Evolutionary conservation across 164 flowering plant species (phyloP), one percentile per base, ranked within the genome.

Genomic region (Platanus orientalis): DNA sequence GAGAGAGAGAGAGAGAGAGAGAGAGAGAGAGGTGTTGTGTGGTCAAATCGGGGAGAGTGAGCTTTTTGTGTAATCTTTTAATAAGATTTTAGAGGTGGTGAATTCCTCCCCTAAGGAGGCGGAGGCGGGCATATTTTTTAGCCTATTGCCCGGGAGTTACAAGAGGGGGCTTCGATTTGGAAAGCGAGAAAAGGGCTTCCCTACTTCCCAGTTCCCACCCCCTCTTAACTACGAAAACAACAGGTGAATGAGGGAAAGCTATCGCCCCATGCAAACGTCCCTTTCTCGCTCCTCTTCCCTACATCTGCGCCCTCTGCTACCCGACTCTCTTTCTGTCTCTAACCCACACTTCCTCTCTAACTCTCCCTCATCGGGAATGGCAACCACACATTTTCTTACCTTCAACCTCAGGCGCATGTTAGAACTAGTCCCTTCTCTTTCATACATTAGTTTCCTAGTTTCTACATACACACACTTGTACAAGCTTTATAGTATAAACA

Each of bases 241-340:
- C 84, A 61, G 76, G 74, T 80, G 84, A 80, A 74, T 70, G 80
- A 69, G 78, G 60, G 75, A 78, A 78, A 78, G 80, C 81, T 64
- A 68, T 61, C 67, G 42, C 57, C 63, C 82, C 89, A 84, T 80
- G 86, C 85, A 84, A 71, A 79, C 82, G 89, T 82, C 89, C 81
- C 75, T 81, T 80, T 83, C 89, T 64, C 19, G 19, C 77, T 70
- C 70, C 80, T 69, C 77, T 73, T 81, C 74, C 84, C 85, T 84
- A 81, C 82, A 72, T 78, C 83, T 82, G 84, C 85, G 82, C 85
- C 82, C 75, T 60, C 75, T 72, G 68, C 69, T 61, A 51, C 63
- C 20, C 13, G 14, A 16, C 58, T 34, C 70, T 82, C 85, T 75
- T 64, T 77, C 82, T 83, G 80, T 64, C 50, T 36, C 75, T 75